Evolutionary conservation across 768 basidiomycete genomes (phyloP).

Genomic region (Rhodotorula graminis): DNA sequence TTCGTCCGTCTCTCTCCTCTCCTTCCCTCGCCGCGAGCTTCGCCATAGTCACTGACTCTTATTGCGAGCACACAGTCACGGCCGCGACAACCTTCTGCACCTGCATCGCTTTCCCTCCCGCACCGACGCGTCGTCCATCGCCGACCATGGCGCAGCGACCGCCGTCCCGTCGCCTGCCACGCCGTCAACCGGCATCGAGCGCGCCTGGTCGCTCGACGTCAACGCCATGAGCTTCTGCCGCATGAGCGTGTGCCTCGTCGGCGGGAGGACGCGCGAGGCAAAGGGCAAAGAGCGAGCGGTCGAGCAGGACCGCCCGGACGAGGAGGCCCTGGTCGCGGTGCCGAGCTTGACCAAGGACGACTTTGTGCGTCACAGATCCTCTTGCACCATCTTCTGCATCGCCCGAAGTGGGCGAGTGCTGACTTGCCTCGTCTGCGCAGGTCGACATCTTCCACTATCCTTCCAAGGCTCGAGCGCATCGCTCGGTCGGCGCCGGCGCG

Average conservation of each 20-base stretch:
- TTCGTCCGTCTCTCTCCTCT: conserved; percentile 59
- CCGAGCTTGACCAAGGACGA: conserved; percentile 87
- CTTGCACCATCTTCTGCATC: neutral
- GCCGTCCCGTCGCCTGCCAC: conserved; percentile 42
- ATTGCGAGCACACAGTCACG: conserved; percentile 64
- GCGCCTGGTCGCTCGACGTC: conserved; percentile 71
- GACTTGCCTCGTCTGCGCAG: conserved; percentile 48
- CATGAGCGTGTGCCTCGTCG: conserved; percentile 62
- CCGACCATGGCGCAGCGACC: conserved; percentile 47
- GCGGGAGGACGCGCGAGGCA: neutral
- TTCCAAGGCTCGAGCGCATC: conserved; percentile 64
- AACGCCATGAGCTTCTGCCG: conserved; percentile 93
- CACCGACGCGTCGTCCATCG: neutral
- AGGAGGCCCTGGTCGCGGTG: conserved; percentile 62
- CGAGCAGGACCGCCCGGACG: conserved; percentile 2
- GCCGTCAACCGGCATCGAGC: conserved; percentile 53
- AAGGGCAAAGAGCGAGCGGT: conserved; percentile 15
- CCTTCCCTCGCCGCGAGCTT: neutral
- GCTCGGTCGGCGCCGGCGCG: conserved; percentile 66
- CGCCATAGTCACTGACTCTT: no score
- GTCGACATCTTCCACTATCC: conserved; percentile 84
- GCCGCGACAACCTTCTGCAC: conserved; percentile 78
- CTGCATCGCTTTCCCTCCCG: conserved; percentile 58
- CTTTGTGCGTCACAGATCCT: conserved; percentile 52
- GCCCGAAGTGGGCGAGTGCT: neutral